A percentile compares a stretch with the other conserved stretches of the same genome.
Conservation (phyloP, 2,329 filamentous ascomycete genomes). For the Ophiobolus disseminans region DNA sequence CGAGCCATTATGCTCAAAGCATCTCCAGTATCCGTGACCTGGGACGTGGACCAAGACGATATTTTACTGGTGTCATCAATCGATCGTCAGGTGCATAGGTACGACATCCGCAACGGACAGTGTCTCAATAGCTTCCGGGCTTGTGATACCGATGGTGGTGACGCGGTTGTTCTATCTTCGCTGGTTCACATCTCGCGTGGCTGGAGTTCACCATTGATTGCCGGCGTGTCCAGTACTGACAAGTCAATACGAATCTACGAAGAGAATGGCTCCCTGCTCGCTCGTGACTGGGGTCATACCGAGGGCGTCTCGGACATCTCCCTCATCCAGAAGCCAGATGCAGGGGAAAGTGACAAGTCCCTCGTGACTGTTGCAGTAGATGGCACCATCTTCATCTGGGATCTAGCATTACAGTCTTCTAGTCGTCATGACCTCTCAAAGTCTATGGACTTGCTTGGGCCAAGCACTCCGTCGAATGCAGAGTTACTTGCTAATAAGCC, state of each 20-base stretch:
- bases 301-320: conserved; percentile 89
- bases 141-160: conserved; percentile 77
- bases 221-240: conserved; percentile 92
- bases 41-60: conserved; percentile 67
- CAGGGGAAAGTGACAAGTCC: conserved; percentile 55
- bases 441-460: conserved; percentile 47
- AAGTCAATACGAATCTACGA: conserved; percentile 95
- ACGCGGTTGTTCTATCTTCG: conserved; percentile 83
- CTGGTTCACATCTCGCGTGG: conserved; percentile 68
- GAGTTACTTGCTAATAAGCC: conserved; percentile 59
- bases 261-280: conserved; percentile 76
- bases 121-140: conserved; percentile 79
- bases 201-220: conserved; percentile 70
- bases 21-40: conserved; percentile 83
- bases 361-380: conserved; percentile 59
- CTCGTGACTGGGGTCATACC: conserved; percentile 93
- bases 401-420: conserved; percentile 36
- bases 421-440: conserved; percentile 43
- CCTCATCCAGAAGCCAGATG: conserved; percentile 58
- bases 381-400: conserved; percentile 60
- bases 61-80: conserved; percentile 66
- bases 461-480: conserved; percentile 40
- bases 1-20: conserved; percentile 83
- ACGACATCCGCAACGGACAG: conserved; percentile 71
- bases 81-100: conserved; percentile 66